Base-by-base conservation (phyloP, 176 grass and related monocot genomes). In the Rhynchospora pubera region DNA sequence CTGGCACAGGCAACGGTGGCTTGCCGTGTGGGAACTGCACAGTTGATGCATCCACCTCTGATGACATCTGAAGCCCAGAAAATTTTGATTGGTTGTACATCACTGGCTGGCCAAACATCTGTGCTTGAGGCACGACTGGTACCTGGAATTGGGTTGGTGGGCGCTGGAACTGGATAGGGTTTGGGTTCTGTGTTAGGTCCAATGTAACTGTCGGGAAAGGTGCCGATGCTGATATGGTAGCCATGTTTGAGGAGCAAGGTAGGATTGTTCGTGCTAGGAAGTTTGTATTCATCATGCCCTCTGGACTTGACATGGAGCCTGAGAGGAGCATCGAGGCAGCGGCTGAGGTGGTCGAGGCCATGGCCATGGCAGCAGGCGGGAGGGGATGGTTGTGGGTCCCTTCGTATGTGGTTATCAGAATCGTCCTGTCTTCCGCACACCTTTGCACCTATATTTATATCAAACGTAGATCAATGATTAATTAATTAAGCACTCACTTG, bases 331-430 rank as follows among this genome's bases (percentile, higher is more conserved):
- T 94, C 60, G 95, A 89, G 12, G 92, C 95, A 0, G 95, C 95
- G 0, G 95, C 92, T 5, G 92, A 86, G 32, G 95, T 98, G 50
- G 95, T 98, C 5, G 95, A 91, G 51, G 95, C 95, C 95, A 97
- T 97, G 14, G 95, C 92, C 95, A 93, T 90, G 39, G 95, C 95
- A 0, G 95, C 95, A 9, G 95, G 92, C 7, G 95, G 95, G 7
- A 97, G 87, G 18, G 88, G 95, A 83, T 97, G 95, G 87, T 91
- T 97, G 89, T 97, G 95, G 0, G 79, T 91, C 39, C 95, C 95
- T 78, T 97, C 92, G 73, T 97, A 97, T 58, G 95, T 97, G 11
- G 95, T 97, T 84, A 91, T 91, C 74, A 97, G 68, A 83, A 94
- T 91, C 39, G 87, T 83, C 15, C 85, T 89, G 81, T 97, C 95